phyloP scores from a whole-genome alignment of 2,329 filamentous ascomycete species.

The Tolypocladium ophioglossoides region DNA sequence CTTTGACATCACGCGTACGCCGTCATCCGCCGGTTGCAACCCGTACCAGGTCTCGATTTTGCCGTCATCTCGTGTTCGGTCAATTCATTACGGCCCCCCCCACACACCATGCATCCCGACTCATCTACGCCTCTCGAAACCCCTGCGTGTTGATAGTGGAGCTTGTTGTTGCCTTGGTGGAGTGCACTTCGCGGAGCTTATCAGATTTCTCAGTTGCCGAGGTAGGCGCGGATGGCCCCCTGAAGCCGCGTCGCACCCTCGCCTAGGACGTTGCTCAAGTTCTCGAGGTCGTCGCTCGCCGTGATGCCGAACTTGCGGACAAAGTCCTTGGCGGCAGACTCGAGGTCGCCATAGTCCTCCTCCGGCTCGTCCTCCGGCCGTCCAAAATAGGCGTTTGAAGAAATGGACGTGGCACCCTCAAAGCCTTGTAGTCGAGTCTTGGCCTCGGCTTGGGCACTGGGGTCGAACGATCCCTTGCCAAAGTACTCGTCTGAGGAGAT shows the following conservation, averaged over 20 bases:
- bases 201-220: conserved; percentile 38
- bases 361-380: conserved; percentile 72
- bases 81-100: background rate
- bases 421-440: conserved; percentile 83
- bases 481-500: conserved; percentile 99
- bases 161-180: background rate
- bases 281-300: conserved; percentile 90
- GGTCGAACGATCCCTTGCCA: conserved; percentile 78
- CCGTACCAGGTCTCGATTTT: background rate
- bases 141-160: background rate
- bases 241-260: conserved; percentile 80
- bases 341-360: conserved; percentile 83
- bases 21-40: conserved; percentile 7
- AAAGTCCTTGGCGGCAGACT: conserved; percentile 92
- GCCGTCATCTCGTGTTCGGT: background rate
- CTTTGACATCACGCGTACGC: conserved; percentile 19
- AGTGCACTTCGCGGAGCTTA: background rate
- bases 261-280: conserved; percentile 70
- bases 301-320: conserved; percentile 91
- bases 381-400: conserved; percentile 95
- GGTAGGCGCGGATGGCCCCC: conserved; percentile 57
- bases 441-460: conserved; percentile 70
- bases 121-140: background rate
- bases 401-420: conserved; percentile 85
- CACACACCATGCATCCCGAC: background rate